Base-by-base conservation (phyloP, 441 rosid species). In the Gossypium lobatum region DNA sequence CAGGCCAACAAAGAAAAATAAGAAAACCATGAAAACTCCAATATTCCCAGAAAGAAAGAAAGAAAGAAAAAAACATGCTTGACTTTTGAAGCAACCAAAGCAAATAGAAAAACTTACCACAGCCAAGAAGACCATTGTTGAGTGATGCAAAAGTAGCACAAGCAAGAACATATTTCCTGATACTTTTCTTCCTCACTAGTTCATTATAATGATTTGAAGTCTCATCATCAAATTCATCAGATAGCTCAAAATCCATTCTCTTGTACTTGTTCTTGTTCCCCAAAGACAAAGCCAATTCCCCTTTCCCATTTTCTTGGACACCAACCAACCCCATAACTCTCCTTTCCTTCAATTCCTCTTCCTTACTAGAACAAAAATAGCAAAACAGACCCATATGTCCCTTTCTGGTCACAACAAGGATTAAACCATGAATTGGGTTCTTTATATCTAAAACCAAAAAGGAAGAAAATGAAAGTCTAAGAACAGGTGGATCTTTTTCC, bases 381-480 rank as follows among this genome's bases (percentile, higher is more conserved):
- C 39, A 34, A 34, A 34, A 6, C 39, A 34, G 7, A 34, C 39
- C 39, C 39, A 34, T 6, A 34, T 34, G 8, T 34, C 7, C 39
- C 39, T 34, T 34, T 34, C 8, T 34, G 8, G 39, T 6, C 39
- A 34, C 39, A 34, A 34, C 7, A 34, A 34, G 39, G 39, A 34
- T 34, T 34, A 34, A 34, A 34, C 8, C 39, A 34, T 34, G 39
- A 34, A 34, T 34, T 34, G 39, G 7, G 39, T 34, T 34, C 39
- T 34, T 34, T 34, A 31, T 31, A 83, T 85, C 84, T 83, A 61
- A 68, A 39, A 25, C 26, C 21, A 9, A 21, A 68, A 72, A 42
- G 42, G 55, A 53, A 64, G 77, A 58, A 70, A 48, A 62, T 10
- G 52, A 21, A 66, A 20, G 50, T 68, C 69, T 25, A 23, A 16